Evolutionary conservation across 331 rosid species (phyloP), one percentile per base, ranked within the genome.

Genomic region (Cydonia oblonga): DNA sequence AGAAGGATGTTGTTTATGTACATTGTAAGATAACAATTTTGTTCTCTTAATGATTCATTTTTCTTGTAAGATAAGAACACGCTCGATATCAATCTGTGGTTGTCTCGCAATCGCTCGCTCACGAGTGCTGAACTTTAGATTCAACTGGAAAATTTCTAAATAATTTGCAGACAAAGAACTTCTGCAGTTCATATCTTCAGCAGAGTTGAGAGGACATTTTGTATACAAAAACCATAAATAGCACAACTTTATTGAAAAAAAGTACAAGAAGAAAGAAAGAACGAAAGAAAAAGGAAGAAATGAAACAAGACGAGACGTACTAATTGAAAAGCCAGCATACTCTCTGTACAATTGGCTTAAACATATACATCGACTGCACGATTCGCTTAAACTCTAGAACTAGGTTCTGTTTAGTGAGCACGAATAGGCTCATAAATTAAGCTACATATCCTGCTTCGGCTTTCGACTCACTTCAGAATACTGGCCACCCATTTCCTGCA

Each of bases 401-500:
- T 61, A 75, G 78, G 62, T 76, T 68, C 53, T 74, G 26, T 64
- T n/a, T n/a, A 33, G 52, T 24, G 35, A 61, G 35, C 80, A 78
- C 52, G 6, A 35, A 64, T 3, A 75, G 68, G 67, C 63, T 63
- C 64, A 32, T 49, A 24, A 53, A 72, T 49, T 67, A 80, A 6
- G 51, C 80, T 91, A 89, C 81, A 71, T 81, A 83, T 93, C 98
- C 83, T 89, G 93, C 96, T 87, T 91, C 42, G 97, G 97, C 85
- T 91, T 95, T 73, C 89, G 84, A 90, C 99, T 95, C 83, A 91
- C 80, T 69, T 91, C 97, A 14, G 99, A 90, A 82, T 95, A 95
- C 57, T 84, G 87, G 54, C 99, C 99, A 28, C 97, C 97, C 99
- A 91, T 91, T 68, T 87, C 86, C 85, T 88, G 96, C 86, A 95